Base-by-base conservation (phyloP, 139 green algal genomes). In the Diplosphaera chodatii region DNA sequence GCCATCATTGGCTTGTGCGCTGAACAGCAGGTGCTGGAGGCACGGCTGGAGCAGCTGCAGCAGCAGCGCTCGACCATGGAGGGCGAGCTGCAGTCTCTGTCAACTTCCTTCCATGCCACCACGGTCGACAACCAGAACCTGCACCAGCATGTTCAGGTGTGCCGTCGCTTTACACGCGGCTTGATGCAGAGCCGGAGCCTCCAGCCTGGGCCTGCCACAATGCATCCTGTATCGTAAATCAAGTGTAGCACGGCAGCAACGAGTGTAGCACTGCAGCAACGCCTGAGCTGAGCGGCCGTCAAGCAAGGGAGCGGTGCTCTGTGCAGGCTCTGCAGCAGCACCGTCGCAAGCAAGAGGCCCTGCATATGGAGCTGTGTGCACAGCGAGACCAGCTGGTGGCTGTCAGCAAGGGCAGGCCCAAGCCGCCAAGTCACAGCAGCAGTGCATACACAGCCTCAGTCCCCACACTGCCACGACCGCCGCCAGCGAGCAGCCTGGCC, bases 1-100 rank as follows among this genome's bases (percentile, higher is more conserved):
- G n/a, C 59, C 28, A 13, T 1, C 2, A 23, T 25, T 66, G 2
- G n/a, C n/a, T 66, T 1, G 20, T 25, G 2, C 27, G 64, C 25
- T 1, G 10, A 0, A 1, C 27, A 16, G 67, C 67, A 72, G n/a
- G 31, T 15, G 3, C 41, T 81, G 63, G 66, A 56, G 27, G 40
- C 32, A 32, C 48, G 40, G 8, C 56, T 74, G 63, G 56, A 77
- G 30, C 10, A 23, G 20, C 70, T 81, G 41, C 8, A 59, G 29
- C n/a, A 33, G 30, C 69, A 74, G 28, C 28, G 32, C 13, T 40
- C 32, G 21, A 30, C 25, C 25, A 29, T 81, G 30, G 33, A 13
- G 31, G 22, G 33, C 20, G 70, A 81, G 64, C 30, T 77, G 64
- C n/a, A 37, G 63, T 10, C 16, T 13, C 63, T 68, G 63, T 15